Percentiles rank a stretch among this genome's conserved stretches.
These are phyloP conservation scores for Saccharomycopsis fodiens DNA, from an alignment of 805 yeast species.

Conservation along the genomic window DNA sequence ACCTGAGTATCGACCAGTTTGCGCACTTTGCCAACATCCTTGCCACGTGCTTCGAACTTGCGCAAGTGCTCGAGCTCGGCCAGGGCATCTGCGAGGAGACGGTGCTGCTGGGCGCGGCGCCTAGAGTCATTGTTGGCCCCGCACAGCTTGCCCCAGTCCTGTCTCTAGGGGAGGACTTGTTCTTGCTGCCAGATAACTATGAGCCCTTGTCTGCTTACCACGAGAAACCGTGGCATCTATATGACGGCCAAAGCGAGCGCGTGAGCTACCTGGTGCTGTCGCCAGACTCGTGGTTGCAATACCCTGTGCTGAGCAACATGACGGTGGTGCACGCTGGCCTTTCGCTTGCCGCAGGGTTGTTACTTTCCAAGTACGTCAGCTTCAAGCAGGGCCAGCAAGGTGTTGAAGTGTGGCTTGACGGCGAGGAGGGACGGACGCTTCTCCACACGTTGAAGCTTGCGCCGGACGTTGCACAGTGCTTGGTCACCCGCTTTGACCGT, in stretches of 20 bases:
- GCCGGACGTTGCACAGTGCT: background rate
- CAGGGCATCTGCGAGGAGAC: slow-evolving; percentile 14
- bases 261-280: background rate
- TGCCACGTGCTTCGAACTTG: slow-evolving; percentile 7
- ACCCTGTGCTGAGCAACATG: slow-evolving; percentile 5
- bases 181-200: background rate
- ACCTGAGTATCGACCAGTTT: background rate
- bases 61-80: slow-evolving; percentile 10
- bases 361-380: background rate
- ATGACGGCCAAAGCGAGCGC: background rate
- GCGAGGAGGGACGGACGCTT: background rate
- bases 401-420: background rate
- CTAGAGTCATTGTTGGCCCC: slow-evolving; percentile 10
- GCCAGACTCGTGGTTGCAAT: slow-evolving; percentile 15
- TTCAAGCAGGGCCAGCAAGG: background rate
- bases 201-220: background rate
- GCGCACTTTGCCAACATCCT: background rate
- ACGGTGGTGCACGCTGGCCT: slow-evolving; percentile 6
- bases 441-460: background rate
- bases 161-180: slow-evolving; percentile 3
- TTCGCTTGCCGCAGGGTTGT: slow-evolving; percentile 1
- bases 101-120: background rate
- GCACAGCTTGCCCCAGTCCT: slow-evolving; percentile 2
- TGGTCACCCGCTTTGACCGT: slow-evolving; percentile 3
- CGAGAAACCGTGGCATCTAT: slow-evolving; percentile 9